Conservation (phyloP, 2,329 filamentous ascomycete species). For the Penicillium digitatum region DNA sequence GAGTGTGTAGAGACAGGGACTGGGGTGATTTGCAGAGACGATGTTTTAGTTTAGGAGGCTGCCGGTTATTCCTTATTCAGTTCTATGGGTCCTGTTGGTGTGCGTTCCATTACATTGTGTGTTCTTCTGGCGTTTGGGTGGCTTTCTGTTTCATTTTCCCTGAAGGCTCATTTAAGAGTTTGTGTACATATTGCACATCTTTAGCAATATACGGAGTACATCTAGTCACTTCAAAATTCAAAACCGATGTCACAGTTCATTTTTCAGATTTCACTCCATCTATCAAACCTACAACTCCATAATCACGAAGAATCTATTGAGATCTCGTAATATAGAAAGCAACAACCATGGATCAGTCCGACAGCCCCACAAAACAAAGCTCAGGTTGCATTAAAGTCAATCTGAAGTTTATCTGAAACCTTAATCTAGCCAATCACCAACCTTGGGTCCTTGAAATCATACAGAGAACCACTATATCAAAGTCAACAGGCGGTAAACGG, state of each 20-base stretch:
- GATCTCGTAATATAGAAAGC: not conserved
- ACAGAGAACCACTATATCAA: not conserved
- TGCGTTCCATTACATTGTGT: not conserved
- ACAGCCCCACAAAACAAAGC: not conserved
- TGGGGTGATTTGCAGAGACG: not conserved
- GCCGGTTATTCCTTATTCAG: not conserved
- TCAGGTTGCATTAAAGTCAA: not conserved
- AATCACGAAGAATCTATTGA: not conserved
- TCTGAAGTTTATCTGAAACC: not conserved
- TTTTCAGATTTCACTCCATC: too few relatives aligned
- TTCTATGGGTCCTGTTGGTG: not conserved
- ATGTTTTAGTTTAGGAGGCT: not conserved
- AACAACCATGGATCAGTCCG: not conserved
- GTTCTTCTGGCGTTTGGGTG: not conserved
- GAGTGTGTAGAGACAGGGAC: not conserved
- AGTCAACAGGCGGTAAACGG: not conserved
- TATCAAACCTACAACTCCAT: not conserved
- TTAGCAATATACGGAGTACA: not conserved
- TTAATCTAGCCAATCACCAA: not conserved
- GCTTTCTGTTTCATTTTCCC: not conserved
- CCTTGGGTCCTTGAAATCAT: too few relatives aligned
- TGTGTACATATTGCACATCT: not conserved
- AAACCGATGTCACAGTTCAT: not conserved
- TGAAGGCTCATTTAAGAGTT: not conserved
- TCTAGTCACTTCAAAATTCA: not conserved